Evolutionary conservation across 2,329 filamentous ascomycete species (phyloP).

Genomic region (Fusarium albidum): DNA sequence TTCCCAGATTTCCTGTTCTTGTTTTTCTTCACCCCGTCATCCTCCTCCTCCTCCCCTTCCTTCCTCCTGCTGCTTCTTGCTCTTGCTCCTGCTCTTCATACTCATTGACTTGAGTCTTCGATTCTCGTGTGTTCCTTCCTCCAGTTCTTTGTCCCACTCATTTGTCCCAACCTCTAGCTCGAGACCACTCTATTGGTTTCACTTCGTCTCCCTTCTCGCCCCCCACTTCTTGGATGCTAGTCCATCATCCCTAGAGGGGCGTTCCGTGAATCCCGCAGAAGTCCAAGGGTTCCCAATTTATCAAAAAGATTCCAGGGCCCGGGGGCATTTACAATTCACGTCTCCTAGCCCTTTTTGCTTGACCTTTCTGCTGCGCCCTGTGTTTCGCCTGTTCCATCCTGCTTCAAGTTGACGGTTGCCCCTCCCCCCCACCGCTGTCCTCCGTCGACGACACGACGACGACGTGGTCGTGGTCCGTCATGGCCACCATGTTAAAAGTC

Average conservation of each 20-base stretch:
- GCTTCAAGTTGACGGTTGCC: constrained; percentile 32
- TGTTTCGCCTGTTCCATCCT: constrained; percentile 40
- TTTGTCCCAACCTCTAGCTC: constrained; percentile 15
- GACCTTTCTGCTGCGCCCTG: constrained; percentile 23
- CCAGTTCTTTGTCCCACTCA: background rate
- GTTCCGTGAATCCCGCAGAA: constrained; percentile 20
- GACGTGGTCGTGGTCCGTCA: constrained; percentile 28
- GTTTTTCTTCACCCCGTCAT: background rate
- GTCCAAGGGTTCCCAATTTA: constrained; percentile 14
- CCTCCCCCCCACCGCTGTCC: constrained; percentile 13
- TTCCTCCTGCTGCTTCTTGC: constrained; percentile 12
- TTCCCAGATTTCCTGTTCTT: constrained; percentile 26
- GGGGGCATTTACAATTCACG: constrained; percentile 25
- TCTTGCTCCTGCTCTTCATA: constrained; percentile 5
- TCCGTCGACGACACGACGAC: constrained; percentile 21
- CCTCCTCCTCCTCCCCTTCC: constrained; percentile 7
- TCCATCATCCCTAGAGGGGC: constrained; percentile 30
- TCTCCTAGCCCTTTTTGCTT: constrained; percentile 31
- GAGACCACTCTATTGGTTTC: constrained; percentile 29
- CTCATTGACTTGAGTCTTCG: constrained; percentile 1
- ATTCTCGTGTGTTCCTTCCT: constrained; percentile 4
- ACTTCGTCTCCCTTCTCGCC: constrained; percentile 25
- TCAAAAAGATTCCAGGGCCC: constrained; percentile 34
- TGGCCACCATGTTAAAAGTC: constrained; percentile 36
- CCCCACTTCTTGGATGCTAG: constrained; percentile 27